A percentile compares a stretch with the other conserved stretches of the same genome.
These are phyloP conservation scores for Nicotiana tabacum DNA, from an alignment of 257 asterid genomes.

Conservation along the genomic window DNA sequence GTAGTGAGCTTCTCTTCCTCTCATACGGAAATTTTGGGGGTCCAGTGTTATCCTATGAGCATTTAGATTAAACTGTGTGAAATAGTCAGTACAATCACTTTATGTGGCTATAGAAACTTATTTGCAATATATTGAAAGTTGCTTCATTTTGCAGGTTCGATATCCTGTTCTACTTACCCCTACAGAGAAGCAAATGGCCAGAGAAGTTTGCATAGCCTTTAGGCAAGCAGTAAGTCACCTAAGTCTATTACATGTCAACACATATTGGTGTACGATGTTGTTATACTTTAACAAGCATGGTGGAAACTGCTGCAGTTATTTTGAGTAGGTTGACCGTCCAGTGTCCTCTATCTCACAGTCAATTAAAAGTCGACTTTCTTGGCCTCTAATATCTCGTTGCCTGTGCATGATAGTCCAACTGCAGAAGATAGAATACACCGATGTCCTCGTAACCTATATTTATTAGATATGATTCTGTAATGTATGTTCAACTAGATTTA, in stretches of 20 bases:
- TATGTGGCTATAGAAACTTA: not conserved
- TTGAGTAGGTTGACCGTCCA: not conserved
- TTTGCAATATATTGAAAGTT: constrained; percentile 2
- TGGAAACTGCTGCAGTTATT: constrained; percentile 4
- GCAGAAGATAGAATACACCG: not conserved
- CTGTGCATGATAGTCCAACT: not conserved
- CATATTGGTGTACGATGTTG: not conserved
- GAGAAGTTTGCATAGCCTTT: constrained; percentile 96
- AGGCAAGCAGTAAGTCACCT: constrained; percentile 81
- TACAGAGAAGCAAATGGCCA: constrained; percentile 87
- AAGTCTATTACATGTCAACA: constrained; percentile 1
- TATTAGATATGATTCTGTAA: not conserved
- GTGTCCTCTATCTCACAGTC: not conserved
- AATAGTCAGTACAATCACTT: not conserved
- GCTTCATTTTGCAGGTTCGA: constrained; percentile 59
- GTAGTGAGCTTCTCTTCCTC: not conserved
- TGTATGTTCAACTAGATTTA: not conserved
- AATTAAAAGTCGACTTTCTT: not conserved
- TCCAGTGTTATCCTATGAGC: not conserved
- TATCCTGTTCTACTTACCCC: constrained; percentile 99
- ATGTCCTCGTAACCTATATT: not conserved
- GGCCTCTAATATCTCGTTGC: not conserved
- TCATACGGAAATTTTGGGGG: not conserved
- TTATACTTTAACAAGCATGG: not conserved
- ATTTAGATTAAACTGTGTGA: not conserved